Percentiles rank a stretch among this genome's conserved stretches.
Conservation (phyloP, 2,329 filamentous ascomycete genomes). For the Calycina marina region DNA sequence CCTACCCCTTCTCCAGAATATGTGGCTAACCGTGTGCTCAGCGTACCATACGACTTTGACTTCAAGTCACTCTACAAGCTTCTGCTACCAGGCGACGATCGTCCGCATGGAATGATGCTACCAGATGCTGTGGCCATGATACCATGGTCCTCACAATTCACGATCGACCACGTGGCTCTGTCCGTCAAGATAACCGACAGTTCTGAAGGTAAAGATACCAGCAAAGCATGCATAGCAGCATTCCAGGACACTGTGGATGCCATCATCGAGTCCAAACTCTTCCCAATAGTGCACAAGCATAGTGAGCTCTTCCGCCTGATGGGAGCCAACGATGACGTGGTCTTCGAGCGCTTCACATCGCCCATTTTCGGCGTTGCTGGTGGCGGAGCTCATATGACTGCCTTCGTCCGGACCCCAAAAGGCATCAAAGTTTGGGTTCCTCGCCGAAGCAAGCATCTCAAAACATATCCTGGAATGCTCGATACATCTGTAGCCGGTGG, state of each 20-base stretch:
- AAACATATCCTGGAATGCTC: conserved; percentile 59
- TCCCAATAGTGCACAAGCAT: conserved; percentile 25
- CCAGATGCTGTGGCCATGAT: conserved; percentile 30
- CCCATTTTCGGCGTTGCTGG: conserved; percentile 48
- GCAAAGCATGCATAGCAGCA: conserved; percentile 23
- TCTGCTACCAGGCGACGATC: conserved; percentile 28
- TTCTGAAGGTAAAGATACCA: conserved; percentile 10
- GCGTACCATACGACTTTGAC: conserved; percentile 7
- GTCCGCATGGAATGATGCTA: conserved; percentile 35
- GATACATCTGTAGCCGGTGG: conserved; percentile 73
- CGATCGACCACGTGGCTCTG: conserved; percentile 18
- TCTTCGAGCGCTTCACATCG: conserved; percentile 7
- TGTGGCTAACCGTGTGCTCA: neutral
- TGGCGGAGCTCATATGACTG: conserved; percentile 52
- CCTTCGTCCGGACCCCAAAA: conserved; percentile 34
- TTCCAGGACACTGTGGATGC: conserved; percentile 26
- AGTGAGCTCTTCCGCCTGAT: conserved; percentile 25
- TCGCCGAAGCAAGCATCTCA: conserved; percentile 45
- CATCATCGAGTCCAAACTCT: conserved; percentile 22
- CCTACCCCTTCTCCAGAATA: neutral
- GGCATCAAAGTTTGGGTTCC: conserved; percentile 56
- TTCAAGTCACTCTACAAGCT: conserved; percentile 27
- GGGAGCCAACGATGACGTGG: conserved; percentile 4
- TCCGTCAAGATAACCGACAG: conserved; percentile 20
- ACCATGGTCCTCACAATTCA: conserved; percentile 30